Conservation (phyloP, 1,284 basidiomycete species). For the Marasmius oreades region DNA sequence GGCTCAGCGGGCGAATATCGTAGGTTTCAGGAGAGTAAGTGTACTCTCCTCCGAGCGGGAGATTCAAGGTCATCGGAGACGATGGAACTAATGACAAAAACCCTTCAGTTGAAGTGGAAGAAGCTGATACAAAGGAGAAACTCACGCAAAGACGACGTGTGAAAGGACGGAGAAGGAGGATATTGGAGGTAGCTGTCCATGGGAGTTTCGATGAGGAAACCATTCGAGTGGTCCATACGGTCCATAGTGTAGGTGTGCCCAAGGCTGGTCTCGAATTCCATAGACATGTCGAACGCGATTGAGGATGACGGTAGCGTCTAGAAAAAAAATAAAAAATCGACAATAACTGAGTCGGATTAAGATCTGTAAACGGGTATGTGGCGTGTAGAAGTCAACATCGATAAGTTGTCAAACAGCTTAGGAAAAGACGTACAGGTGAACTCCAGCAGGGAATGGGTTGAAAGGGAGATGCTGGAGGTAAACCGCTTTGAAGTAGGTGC, state of each 20-base stretch:
- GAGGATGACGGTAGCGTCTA: slow-evolving; percentile 21
- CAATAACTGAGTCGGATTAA: slow-evolving; percentile 23
- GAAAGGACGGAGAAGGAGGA: slow-evolving; percentile 37
- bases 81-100: slow-evolving; percentile 8
- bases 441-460: slow-evolving; percentile 13
- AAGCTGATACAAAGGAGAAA: slow-evolving; percentile 12
- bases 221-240: slow-evolving; percentile 50
- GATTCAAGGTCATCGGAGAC: slow-evolving; percentile 35
- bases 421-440: slow-evolving; percentile 13
- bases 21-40: slow-evolving; percentile 56
- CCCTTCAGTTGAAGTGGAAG: neutral
- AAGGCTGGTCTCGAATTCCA: slow-evolving; percentile 40
- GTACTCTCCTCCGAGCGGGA: slow-evolving; percentile 59
- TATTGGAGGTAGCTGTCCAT: slow-evolving; percentile 54
- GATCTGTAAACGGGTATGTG: slow-evolving; percentile 18
- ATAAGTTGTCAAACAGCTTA: slow-evolving; percentile 4
- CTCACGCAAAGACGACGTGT: slow-evolving; percentile 43
- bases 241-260: slow-evolving; percentile 37
- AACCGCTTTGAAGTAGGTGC: slow-evolving; percentile 11
- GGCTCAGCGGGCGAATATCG: slow-evolving; percentile 62
- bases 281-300: slow-evolving; percentile 27
- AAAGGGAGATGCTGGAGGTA: slow-evolving; percentile 17
- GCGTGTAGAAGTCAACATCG: slow-evolving; percentile 17
- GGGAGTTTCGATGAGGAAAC: slow-evolving; percentile 42
- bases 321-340: slow-evolving; percentile 19